Evolutionary conservation across 139 green algal genomes (phyloP).

Genomic region (Pleodorina starrii): DNA sequence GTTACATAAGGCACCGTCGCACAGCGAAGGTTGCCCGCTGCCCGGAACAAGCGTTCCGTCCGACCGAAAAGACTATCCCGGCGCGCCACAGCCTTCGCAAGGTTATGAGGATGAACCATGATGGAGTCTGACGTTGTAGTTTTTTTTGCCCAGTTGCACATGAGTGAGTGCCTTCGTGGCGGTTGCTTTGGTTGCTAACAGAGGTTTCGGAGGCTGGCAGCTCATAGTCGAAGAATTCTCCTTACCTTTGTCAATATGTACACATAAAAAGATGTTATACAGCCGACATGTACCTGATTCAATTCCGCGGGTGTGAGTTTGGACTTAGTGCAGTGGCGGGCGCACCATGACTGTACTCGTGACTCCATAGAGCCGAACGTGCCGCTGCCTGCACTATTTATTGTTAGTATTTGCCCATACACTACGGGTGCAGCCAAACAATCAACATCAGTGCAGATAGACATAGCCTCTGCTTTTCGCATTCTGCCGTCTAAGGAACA

Average conservation of each 20-base stretch:
- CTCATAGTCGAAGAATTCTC: too few relatives aligned
- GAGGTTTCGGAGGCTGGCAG: neutral
- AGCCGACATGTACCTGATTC: too few relatives aligned
- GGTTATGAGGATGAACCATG: too few relatives aligned
- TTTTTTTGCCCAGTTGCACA: neutral
- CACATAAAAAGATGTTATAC: too few relatives aligned
- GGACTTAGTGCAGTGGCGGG: constrained; percentile 7
- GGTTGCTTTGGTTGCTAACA: neutral
- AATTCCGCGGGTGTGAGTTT: too few relatives aligned
- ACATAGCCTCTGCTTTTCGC: neutral
- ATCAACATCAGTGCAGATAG: neutral
- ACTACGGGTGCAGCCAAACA: neutral
- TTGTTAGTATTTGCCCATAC: neutral
- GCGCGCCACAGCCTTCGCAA: too few relatives aligned
- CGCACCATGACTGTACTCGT: neutral
- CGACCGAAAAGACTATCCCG: too few relatives aligned
- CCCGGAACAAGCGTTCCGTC: too few relatives aligned
- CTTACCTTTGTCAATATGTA: too few relatives aligned
- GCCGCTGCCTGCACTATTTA: too few relatives aligned
- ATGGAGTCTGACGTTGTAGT: constrained; percentile 2
- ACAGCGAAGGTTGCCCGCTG: too few relatives aligned
- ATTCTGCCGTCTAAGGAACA: neutral
- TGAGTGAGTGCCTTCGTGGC: neutral
- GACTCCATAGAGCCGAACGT: neutral
- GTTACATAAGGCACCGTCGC: too few relatives aligned